Base-by-base conservation (phyloP, 2,329 filamentous ascomycete genomes). In the Dryadomyces quercivorus region DNA sequence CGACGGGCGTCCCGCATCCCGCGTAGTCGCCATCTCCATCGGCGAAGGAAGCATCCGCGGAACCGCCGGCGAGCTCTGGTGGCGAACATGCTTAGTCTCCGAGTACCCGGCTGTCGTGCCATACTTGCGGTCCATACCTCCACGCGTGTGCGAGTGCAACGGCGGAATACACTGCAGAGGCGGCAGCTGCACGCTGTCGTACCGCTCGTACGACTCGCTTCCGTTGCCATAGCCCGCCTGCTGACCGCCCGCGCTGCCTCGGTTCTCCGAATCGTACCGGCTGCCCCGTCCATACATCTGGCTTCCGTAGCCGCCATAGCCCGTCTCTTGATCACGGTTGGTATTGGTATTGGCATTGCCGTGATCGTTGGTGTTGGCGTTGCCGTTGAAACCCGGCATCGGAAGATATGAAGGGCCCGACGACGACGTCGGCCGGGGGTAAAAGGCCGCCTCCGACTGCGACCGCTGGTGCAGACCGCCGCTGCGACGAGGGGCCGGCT, bases 391-490 rank as follows among this genome's bases (percentile, higher is more conserved):
- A n/a, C 12, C 16, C 10, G 42, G 16, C 15, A 21, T 16, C n/a
- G 31, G 26, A 18, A 21, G 12, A 26, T 12, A 9, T 5, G 18
- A 5, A 16, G 38, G 43, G 9, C 54, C 54, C 2, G 54, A 44
- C 7, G 55, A 55, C 21, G 56, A 53, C 10, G 53, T 51, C 7
- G 56, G 51, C 12, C 53, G 5, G n/a, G 55, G 54, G 20, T 56
- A 47, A 18, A 53, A 52, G 13, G 40, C 50, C 1, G 56, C 56
- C 34, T 61, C 59, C 1, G 60, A 61, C 26, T 59, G 57, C 10
- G 60, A 61, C 18, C 60, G 60, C 54, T 61, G 60, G 48, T 61
- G 60, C 44, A 46, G 9, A 3, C 50, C 43, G 12, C 36, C 8
- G 26, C 8, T 31, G 3, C 55, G 56, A 6, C 58, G 55, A 0